Conservation (phyloP, 2,329 filamentous ascomycete species). For the Graphium sp. region DNA sequence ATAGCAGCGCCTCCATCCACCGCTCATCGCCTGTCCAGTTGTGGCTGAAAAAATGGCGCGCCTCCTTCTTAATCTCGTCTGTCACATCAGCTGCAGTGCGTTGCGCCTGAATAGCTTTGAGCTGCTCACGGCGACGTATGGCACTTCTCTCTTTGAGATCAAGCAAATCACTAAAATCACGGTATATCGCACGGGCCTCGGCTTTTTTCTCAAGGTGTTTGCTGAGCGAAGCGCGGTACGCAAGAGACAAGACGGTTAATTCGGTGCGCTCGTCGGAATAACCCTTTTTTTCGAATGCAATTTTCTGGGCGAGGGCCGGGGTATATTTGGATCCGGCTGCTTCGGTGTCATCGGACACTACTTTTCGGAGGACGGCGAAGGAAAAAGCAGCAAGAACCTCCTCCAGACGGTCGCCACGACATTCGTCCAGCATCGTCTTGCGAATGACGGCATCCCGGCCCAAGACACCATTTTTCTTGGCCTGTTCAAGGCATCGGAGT, state of each 20-base stretch:
- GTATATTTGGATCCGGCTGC: conserved; percentile 19
- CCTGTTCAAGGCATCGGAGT: conserved; percentile 62
- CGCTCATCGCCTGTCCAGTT: conserved; percentile 67
- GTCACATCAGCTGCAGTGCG: conserved; percentile 16
- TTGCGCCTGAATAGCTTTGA: conserved; percentile 14
- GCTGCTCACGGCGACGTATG: conserved; percentile 30
- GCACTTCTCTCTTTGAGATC: conserved; percentile 44
- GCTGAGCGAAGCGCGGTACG: conserved; percentile 53
- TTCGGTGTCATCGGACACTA: conserved; percentile 26
- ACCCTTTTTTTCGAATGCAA: conserved; percentile 43
- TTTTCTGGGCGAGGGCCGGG: conserved; percentile 29
- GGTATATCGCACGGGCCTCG: conserved; percentile 38
- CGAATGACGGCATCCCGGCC: conserved; percentile 66
- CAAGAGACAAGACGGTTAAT: conserved; percentile 52
- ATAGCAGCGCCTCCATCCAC: conserved; percentile 56
- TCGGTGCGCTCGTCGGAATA: conserved; percentile 34
- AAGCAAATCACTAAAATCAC: conserved; percentile 48
- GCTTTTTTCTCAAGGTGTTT: conserved; percentile 41
- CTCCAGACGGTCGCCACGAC: conserved; percentile 77
- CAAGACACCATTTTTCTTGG: conserved; percentile 75
- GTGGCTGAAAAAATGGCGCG: conserved; percentile 45
- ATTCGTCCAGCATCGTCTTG: conserved; percentile 95
- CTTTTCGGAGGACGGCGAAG: conserved; percentile 60
- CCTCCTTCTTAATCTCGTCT: conserved; percentile 23
- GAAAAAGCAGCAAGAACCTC: conserved; percentile 78